A percentile compares a stretch with the other conserved stretches of the same genome.
phyloP scores from a whole-genome alignment of 2,329 filamentous ascomycete genomes.

The Nannizziopsis barbatae region DNA sequence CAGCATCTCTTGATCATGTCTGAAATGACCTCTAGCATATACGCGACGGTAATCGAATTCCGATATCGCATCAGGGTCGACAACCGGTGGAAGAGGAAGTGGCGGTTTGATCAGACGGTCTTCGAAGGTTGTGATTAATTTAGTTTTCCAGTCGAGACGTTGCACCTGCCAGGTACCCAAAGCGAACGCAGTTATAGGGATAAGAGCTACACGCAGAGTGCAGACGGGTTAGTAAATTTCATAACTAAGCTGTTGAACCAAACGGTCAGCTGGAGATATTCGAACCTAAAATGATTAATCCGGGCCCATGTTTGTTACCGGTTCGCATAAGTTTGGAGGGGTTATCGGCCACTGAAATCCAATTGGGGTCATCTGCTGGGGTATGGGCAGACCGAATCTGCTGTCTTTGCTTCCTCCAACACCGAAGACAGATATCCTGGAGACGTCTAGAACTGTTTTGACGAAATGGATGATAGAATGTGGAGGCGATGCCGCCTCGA shows the following conservation, averaged over 20 bases:
- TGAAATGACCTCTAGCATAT: slow-evolving; percentile 57
- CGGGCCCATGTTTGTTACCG: slow-evolving; percentile 63
- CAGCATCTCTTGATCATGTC: slow-evolving; percentile 93
- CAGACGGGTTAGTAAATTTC: neutral
- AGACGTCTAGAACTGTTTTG: slow-evolving; percentile 8
- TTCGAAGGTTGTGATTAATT: slow-evolving; percentile 81
- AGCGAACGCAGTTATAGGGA: slow-evolving; percentile 79
- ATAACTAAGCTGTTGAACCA: neutral
- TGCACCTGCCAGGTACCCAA: slow-evolving; percentile 95
- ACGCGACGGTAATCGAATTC: slow-evolving; percentile 92
- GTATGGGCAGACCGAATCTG: slow-evolving; percentile 34
- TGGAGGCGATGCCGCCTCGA: slow-evolving; percentile 3
- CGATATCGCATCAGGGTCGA: slow-evolving; percentile 69
- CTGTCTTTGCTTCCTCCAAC: slow-evolving; percentile 25
- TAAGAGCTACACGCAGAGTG: slow-evolving; percentile 48
- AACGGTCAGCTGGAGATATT: neutral
- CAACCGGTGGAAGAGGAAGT: slow-evolving; percentile 67
- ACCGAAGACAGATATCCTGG: slow-evolving; percentile 28
- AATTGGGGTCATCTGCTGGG: slow-evolving; percentile 63
- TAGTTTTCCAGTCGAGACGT: slow-evolving; percentile 85
- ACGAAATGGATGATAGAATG: neutral
- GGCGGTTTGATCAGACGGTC: slow-evolving; percentile 79
- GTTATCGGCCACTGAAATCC: slow-evolving; percentile 76
- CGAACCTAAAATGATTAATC: slow-evolving; percentile 64
- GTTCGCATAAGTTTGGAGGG: slow-evolving; percentile 69